A percentile compares a stretch with the other conserved stretches of the same genome.
Evolutionary conservation across 768 basidiomycete species (phyloP).

Genomic region (Suillus americanus): DNA sequence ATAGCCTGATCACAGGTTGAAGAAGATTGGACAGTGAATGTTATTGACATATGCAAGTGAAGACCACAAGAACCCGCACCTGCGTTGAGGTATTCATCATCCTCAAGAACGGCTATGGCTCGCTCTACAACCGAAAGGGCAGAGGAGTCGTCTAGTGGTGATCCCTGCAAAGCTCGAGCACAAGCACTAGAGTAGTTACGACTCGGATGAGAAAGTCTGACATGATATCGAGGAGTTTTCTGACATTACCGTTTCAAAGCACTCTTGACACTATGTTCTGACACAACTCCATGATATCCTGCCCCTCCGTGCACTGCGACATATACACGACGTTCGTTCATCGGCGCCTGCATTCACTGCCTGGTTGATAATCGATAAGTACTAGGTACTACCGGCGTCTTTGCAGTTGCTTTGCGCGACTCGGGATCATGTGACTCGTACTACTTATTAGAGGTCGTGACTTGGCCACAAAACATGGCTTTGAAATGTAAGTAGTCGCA

Average conservation of each 20-base stretch:
- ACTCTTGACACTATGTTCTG: slow-evolving; percentile 53
- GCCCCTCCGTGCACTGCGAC: slow-evolving; percentile 80
- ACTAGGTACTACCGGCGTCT: too few species aligned
- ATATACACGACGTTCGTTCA: slow-evolving; percentile 25
- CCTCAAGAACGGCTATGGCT: slow-evolving; percentile 61
- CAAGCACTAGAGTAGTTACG: slow-evolving; percentile 47
- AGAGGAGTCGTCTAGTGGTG: slow-evolving; percentile 16
- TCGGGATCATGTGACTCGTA: too few species aligned
- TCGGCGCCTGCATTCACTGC: not conserved
- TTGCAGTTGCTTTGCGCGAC: too few species aligned
- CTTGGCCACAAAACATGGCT: too few species aligned
- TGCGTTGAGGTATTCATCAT: slow-evolving; percentile 70
- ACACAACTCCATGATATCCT: slow-evolving; percentile 52
- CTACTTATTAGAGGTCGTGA: too few species aligned
- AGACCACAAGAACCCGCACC: slow-evolving; percentile 37
- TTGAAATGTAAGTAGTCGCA: too few species aligned
- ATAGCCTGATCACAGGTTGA: slow-evolving; percentile 44
- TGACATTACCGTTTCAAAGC: slow-evolving; percentile 50
- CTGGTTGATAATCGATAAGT: not conserved
- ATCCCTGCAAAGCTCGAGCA: slow-evolving; percentile 35
- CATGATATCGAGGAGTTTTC: not conserved
- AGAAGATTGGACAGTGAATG: not conserved
- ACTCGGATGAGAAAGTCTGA: not conserved
- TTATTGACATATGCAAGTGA: not conserved
- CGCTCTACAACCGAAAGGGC: slow-evolving; percentile 49